Evolutionary conservation across 768 basidiomycete genomes (phyloP).

Genomic region (Rhodocollybia butyracea): DNA sequence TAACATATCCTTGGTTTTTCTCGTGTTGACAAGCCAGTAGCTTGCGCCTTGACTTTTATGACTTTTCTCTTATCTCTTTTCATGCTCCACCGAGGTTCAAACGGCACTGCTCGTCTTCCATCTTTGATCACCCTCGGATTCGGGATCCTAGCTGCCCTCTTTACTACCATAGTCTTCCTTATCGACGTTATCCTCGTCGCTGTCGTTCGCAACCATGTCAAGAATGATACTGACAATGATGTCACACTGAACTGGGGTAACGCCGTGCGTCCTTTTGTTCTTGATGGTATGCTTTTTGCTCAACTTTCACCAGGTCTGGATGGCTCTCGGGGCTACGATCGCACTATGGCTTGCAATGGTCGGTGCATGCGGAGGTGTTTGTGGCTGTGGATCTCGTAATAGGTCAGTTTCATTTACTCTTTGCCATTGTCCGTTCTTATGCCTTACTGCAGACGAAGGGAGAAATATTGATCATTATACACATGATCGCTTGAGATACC

Average conservation of each 20-base stretch:
- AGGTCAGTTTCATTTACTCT: constrained; percentile 12
- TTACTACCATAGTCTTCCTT: constrained; percentile 49
- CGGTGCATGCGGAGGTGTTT: constrained; percentile 32
- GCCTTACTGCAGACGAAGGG: not conserved
- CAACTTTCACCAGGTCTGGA: constrained; percentile 44
- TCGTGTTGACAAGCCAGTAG: constrained; percentile 22
- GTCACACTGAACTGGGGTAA: constrained; percentile 47
- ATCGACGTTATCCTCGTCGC: constrained; percentile 51
- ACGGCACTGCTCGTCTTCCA: constrained; percentile 28
- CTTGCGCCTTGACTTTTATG: constrained; percentile 47
- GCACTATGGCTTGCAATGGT: constrained; percentile 44
- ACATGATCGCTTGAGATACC: no score
- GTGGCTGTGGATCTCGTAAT: constrained; percentile 13
- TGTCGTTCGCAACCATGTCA: constrained; percentile 38
- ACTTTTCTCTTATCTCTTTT: constrained; percentile 46
- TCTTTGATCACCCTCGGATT: constrained; percentile 35
- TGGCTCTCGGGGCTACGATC: constrained; percentile 48
- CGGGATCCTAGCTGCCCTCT: constrained; percentile 36
- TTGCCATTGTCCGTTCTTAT: not conserved
- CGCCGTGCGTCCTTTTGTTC: constrained; percentile 31
- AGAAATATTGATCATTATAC: not conserved
- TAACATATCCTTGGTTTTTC: not conserved
- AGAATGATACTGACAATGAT: constrained; percentile 35
- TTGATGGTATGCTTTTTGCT: not conserved
- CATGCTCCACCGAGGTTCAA: constrained; percentile 34